A percentile compares a stretch with the other conserved stretches of the same genome.
Evolutionary conservation across 495 filamentous ascomycete species (phyloP).

Genomic region (Amniculicola lignicola): DNA sequence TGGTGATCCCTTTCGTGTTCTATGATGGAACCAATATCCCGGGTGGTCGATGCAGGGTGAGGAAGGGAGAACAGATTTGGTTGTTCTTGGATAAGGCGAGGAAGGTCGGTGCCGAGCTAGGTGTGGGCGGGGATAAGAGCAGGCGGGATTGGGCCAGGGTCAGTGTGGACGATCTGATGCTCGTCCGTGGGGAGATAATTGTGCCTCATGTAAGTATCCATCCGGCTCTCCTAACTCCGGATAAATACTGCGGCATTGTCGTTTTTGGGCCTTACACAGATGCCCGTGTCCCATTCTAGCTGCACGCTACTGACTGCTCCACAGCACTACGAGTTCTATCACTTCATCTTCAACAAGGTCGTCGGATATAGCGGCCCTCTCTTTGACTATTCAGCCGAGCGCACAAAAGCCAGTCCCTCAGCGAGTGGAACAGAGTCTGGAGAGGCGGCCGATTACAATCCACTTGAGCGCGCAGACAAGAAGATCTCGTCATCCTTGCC

Average conservation of each 20-base stretch:
- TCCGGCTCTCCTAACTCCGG: too few species aligned
- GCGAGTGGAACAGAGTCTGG: slow-evolving; percentile 1
- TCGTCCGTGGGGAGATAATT: slow-evolving; percentile 88
- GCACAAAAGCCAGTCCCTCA: slow-evolving; percentile 34
- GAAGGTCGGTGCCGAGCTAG: slow-evolving; percentile 82
- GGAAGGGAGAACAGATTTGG: slow-evolving; percentile 91
- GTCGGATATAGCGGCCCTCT: slow-evolving; percentile 68
- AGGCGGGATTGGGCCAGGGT: slow-evolving; percentile 87
- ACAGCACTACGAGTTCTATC: slow-evolving; percentile 94
- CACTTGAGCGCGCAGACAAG: slow-evolving; percentile 46
- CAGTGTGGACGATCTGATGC: slow-evolving; percentile 92
- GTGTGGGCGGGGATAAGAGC: slow-evolving; percentile 61
- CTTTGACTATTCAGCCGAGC: slow-evolving; percentile 69
- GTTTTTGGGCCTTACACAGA: too few species aligned
- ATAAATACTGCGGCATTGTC: too few species aligned
- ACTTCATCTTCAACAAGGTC: slow-evolving; percentile 87
- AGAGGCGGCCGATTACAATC: slow-evolving; percentile 40
- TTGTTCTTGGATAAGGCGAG: slow-evolving; percentile 84
- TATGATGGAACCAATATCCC: slow-evolving; percentile 98
- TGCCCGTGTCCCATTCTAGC: too few species aligned
- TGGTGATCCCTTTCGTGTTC: slow-evolving; percentile 92
- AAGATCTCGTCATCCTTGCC: slow-evolving; percentile 29
- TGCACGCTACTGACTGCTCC: too few species aligned
- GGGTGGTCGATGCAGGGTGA: slow-evolving; percentile 74
- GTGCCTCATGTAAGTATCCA: slow-evolving; percentile 88